phyloP scores from a whole-genome alignment of 2,329 filamentous ascomycete genomes.

The Amphichorda felina region DNA sequence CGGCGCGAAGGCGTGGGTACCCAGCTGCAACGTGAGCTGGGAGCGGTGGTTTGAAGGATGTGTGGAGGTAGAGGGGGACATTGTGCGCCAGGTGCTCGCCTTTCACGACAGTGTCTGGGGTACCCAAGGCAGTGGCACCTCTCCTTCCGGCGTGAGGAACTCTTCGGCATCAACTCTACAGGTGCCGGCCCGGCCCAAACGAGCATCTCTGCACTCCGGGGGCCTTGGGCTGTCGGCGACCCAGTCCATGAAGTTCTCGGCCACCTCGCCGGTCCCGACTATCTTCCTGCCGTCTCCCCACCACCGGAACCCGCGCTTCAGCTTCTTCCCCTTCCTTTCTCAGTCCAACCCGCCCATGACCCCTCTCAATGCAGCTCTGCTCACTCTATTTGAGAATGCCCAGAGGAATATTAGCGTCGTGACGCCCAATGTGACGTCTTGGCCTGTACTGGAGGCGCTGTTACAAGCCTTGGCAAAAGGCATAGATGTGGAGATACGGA shows the following conservation, averaged over 20 bases:
- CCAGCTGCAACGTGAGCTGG: slow-evolving; percentile 79
- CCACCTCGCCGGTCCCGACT: slow-evolving; percentile 28
- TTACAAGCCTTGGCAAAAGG: slow-evolving; percentile 50
- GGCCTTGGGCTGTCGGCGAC: slow-evolving; percentile 10
- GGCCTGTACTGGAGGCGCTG: slow-evolving; percentile 49
- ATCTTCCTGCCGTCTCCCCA: slow-evolving; percentile 66
- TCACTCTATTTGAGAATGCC: slow-evolving; percentile 48
- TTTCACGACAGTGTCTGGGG: slow-evolving; percentile 65
- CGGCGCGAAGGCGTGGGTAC: slow-evolving; percentile 51
- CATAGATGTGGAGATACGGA: slow-evolving; percentile 56
- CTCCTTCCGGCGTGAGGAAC: not conserved
- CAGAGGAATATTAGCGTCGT: slow-evolving; percentile 52
- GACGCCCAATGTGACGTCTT: slow-evolving; percentile 67
- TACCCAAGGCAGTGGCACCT: not conserved
- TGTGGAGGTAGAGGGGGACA: slow-evolving; percentile 50
- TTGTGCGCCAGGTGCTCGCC: slow-evolving; percentile 47
- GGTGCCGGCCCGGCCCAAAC: not conserved
- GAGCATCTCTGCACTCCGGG: slow-evolving; percentile 4
- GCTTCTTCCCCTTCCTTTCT: slow-evolving; percentile 41
- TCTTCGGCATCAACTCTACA: not conserved
- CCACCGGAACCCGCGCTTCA: slow-evolving; percentile 55
- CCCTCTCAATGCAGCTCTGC: slow-evolving; percentile 54
- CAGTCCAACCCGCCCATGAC: slow-evolving; percentile 43
- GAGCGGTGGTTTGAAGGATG: slow-evolving; percentile 80
- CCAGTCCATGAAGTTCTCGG: slow-evolving; percentile 14